These are phyloP conservation scores for Colletotrichum sublineola DNA, from an alignment of 2,329 filamentous ascomycete species.

Conservation along the genomic window DNA sequence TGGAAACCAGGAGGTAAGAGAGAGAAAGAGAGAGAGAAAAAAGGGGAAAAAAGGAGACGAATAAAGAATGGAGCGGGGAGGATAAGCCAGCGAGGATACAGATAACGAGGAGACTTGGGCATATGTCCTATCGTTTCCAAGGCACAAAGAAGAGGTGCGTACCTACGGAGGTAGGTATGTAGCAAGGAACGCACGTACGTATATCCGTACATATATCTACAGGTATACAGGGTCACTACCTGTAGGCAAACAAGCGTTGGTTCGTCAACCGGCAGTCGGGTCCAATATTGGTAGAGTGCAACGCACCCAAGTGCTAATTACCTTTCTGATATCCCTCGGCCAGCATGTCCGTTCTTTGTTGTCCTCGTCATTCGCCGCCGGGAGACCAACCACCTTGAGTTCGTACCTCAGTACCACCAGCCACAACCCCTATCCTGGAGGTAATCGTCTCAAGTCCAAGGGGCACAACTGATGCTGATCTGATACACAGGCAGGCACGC, in stretches of 20 bases:
- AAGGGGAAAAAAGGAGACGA: background rate
- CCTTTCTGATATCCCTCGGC: background rate
- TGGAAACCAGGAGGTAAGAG: slow-evolving; percentile 14
- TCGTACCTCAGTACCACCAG: background rate
- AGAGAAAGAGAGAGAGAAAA: background rate
- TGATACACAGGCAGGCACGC: slow-evolving; percentile 19
- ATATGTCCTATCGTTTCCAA: background rate
- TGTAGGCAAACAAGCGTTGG: no score
- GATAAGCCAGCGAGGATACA: background rate
- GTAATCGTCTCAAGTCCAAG: slow-evolving; percentile 24
- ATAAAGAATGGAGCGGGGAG: background rate
- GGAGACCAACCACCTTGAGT: slow-evolving; percentile 5
- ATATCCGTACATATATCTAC: background rate
- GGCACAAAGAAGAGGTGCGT: background rate
- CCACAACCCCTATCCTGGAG: slow-evolving; percentile 18
- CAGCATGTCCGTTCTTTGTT: slow-evolving; percentile 22
- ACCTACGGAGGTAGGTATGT: background rate
- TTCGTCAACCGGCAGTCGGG: background rate
- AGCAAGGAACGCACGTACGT: background rate
- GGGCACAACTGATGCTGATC: slow-evolving; percentile 31
- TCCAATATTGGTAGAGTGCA: background rate
- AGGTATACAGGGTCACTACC: background rate
- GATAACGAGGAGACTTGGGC: background rate
- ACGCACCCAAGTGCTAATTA: no score
- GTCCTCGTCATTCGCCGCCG: background rate